Conservation (phyloP, 148 eudicot species). For the Euryodendron excelsum region DNA sequence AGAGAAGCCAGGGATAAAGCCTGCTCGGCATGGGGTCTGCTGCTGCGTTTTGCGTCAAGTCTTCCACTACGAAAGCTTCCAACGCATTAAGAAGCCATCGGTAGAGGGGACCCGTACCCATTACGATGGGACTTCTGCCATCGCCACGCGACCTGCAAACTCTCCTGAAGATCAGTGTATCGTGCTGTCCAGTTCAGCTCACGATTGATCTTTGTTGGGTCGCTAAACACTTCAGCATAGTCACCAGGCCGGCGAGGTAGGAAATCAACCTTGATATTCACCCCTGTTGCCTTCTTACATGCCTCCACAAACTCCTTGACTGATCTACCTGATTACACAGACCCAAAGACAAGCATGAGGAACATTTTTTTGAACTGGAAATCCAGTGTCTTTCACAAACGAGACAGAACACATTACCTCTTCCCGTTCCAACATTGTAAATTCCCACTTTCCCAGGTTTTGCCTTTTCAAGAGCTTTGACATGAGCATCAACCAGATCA, state of each 20-base stretch:
- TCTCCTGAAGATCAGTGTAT: conserved; percentile 39
- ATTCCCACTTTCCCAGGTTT: conserved; percentile 76
- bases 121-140: conserved; percentile 46
- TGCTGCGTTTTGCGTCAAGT: neutral
- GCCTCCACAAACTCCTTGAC: conserved; percentile 58
- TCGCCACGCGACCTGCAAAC: conserved; percentile 49
- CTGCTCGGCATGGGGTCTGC: neutral
- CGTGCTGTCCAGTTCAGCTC: conserved; percentile 50
- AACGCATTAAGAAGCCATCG: neutral
- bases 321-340: conserved; percentile 38
- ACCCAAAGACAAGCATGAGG: neutral
- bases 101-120: conserved; percentile 26
- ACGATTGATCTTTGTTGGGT: conserved; percentile 37
- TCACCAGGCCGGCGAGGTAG: conserved; percentile 52
- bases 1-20: neutral
- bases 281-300: conserved; percentile 50
- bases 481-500: conserved; percentile 96
- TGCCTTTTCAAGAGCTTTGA: conserved; percentile 90
- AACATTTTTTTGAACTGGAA: neutral
- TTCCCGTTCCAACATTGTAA: conserved; percentile 96
- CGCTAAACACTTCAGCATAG: conserved; percentile 52
- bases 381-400: neutral
- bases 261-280: conserved; percentile 37
- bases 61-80: neutral
- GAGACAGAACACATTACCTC: conserved; percentile 39